Evolutionary conservation across 2,329 filamentous ascomycete genomes (phyloP).

Genomic region (Claviceps sp.): DNA sequence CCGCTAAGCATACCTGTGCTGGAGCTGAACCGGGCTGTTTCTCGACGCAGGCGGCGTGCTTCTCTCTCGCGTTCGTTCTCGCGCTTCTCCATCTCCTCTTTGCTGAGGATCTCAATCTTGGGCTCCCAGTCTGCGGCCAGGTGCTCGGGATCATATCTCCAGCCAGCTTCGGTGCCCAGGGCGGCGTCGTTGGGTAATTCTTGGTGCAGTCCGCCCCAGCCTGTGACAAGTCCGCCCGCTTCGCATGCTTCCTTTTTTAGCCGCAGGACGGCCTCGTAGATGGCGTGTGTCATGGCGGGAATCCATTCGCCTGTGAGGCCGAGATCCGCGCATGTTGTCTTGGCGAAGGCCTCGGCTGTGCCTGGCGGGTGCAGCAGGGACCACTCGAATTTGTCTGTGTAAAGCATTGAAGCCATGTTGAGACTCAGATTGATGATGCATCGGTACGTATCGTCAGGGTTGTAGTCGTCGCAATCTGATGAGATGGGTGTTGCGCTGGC

Average conservation of each 20-base stretch:
- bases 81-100: conserved; percentile 94
- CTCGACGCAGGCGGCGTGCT: conserved; percentile 70
- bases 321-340: conserved; percentile 82
- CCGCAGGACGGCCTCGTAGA: conserved; percentile 85
- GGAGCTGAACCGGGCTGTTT: conserved; percentile 85
- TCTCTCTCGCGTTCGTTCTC: conserved; percentile 90
- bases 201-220: conserved; percentile 42
- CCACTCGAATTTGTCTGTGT: conserved; percentile 97
- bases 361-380: conserved; percentile 84
- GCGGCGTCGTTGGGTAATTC: conserved; percentile 85
- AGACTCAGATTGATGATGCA: conserved; percentile 86
- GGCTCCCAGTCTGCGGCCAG: conserved; percentile 76
- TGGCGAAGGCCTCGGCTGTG: conserved; percentile 83
- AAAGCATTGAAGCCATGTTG: conserved; percentile 80
- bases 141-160: conserved; percentile 89
- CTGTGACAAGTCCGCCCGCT: conserved; percentile 71
- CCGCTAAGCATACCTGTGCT: conserved; percentile 69
- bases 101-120: conserved; percentile 67
- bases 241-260: conserved; percentile 96
- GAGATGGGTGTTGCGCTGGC: conserved; percentile 53
- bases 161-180: conserved; percentile 71
- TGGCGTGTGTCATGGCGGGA: conserved; percentile 85
- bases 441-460: conserved; percentile 87
- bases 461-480: conserved; percentile 56
- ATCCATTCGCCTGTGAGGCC: conserved; percentile 88